A percentile compares a stretch with the other conserved stretches of the same genome.
Conservation (phyloP, 305 asterid genomes). For the Plantago rigida region DNA sequence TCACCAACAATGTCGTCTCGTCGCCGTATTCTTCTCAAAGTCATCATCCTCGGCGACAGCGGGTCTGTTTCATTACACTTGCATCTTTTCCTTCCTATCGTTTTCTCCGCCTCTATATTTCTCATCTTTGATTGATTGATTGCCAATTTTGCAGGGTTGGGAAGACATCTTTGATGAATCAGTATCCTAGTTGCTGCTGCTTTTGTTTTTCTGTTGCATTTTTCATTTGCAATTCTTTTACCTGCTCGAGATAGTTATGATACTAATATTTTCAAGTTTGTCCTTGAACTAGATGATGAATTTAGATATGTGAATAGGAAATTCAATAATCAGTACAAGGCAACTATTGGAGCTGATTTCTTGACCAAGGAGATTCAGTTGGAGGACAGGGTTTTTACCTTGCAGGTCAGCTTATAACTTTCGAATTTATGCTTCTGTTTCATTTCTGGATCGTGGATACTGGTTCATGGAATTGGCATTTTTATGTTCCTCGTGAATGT, state of each 20-base stretch:
- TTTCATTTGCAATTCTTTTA: neutral
- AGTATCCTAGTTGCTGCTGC: slow-evolving; percentile 37
- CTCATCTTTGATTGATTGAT: slow-evolving; percentile 17
- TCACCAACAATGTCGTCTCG: slow-evolving; percentile 45
- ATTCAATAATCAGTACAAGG: slow-evolving; percentile 69
- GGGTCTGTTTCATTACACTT: slow-evolving; percentile 31
- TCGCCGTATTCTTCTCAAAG: slow-evolving; percentile 54
- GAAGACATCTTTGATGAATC: slow-evolving; percentile 73
- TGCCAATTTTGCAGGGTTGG: slow-evolving; percentile 45
- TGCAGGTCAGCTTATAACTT: too few species aligned
- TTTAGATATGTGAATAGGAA: slow-evolving; percentile 63
- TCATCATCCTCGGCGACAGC: slow-evolving; percentile 61
- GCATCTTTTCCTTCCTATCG: neutral
- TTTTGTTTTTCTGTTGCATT: neutral
- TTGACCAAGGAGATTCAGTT: slow-evolving; percentile 67
- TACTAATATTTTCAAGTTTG: slow-evolving; percentile 1
- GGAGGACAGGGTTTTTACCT: slow-evolving; percentile 60
- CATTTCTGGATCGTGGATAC: neutral
- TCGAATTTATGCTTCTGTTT: neutral
- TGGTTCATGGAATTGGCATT: neutral
- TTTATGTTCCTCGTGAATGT: neutral
- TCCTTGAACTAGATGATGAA: slow-evolving; percentile 25
- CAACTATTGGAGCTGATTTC: slow-evolving; percentile 85
- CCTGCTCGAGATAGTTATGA: neutral
- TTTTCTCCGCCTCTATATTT: neutral